These are phyloP conservation scores for Gaertneriomyces semiglobifer DNA, from an alignment of 192 early-diverging fungal genomes.

Conservation along the genomic window DNA sequence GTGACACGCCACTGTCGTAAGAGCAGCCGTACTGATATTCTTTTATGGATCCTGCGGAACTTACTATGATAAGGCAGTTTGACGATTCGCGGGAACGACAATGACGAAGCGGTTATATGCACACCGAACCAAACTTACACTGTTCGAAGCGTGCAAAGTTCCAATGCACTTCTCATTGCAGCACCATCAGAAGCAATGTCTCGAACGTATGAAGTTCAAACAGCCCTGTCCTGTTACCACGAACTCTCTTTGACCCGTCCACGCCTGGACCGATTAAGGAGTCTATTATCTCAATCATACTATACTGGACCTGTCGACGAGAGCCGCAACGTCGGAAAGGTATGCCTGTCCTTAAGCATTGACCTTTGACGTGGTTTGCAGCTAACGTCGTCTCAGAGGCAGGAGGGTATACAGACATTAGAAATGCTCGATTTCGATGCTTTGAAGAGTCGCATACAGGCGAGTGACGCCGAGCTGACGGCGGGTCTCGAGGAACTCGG, in stretches of 20 bases:
- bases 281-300: conserved; percentile 3
- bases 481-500: conserved; percentile 23
- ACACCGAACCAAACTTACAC: conserved; percentile 33
- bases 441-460: conserved; percentile 25
- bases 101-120: conserved; percentile 32
- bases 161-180: conserved; percentile 37
- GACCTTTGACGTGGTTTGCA: not conserved
- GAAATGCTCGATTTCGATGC: not conserved
- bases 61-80: conserved; percentile 11
- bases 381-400: not conserved
- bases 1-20: not conserved
- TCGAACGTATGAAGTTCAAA: conserved; percentile 14
- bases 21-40: not conserved
- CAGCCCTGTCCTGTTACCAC: conserved; percentile 9
- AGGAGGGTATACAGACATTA: not conserved
- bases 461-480: conserved; percentile 28
- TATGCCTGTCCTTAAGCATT: not conserved
- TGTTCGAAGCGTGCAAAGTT: conserved; percentile 37
- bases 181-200: not conserved
- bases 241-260: conserved; percentile 21
- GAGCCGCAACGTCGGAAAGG: not conserved
- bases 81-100: conserved; percentile 27
- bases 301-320: conserved; percentile 25
- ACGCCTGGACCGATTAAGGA: conserved; percentile 17
- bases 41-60: not conserved